Conservation (phyloP, 106 monocot species). For the Chionographis japonica region DNA sequence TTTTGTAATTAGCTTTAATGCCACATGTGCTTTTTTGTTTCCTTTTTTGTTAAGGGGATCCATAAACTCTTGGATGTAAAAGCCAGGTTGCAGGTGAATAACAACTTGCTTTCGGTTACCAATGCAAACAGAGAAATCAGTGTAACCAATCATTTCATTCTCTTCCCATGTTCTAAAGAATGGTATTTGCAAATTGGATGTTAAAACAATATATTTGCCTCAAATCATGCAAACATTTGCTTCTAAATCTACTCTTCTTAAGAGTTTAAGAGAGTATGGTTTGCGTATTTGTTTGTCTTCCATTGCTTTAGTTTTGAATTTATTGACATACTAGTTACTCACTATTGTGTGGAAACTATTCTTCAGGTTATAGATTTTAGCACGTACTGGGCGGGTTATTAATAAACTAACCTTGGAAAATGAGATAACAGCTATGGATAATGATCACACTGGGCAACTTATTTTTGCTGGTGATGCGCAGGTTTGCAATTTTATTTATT, state of each 20-base stretch:
- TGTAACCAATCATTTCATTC: constrained; percentile 34
- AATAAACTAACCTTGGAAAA: constrained; percentile 68
- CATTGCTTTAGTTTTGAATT: constrained; percentile 1
- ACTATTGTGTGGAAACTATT: neutral
- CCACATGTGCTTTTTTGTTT: too few species aligned
- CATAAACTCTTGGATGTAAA: too few species aligned
- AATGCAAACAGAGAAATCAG: constrained; percentile 88
- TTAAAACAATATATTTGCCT: neutral
- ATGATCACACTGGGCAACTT: constrained; percentile 92
- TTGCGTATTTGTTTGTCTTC: neutral
- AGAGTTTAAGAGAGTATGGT: too few species aligned
- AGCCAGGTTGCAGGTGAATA: constrained; percentile 70
- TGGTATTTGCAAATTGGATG: neutral
- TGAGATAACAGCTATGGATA: constrained; percentile 85
- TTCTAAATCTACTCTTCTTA: neutral
- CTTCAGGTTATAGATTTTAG: constrained; percentile 85
- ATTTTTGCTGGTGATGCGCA: constrained; percentile 87
- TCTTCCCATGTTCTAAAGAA: neutral
- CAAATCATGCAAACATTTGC: neutral
- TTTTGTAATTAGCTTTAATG: too few species aligned
- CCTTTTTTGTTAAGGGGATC: too few species aligned
- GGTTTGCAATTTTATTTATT: constrained; percentile 31
- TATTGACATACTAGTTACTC: neutral
- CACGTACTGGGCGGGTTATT: constrained; percentile 73
- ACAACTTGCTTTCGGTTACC: constrained; percentile 84